Percentiles rank a stretch among this genome's conserved stretches.
Evolutionary conservation across 495 filamentous ascomycete species (phyloP).

Genomic region (Zalerion maritima): DNA sequence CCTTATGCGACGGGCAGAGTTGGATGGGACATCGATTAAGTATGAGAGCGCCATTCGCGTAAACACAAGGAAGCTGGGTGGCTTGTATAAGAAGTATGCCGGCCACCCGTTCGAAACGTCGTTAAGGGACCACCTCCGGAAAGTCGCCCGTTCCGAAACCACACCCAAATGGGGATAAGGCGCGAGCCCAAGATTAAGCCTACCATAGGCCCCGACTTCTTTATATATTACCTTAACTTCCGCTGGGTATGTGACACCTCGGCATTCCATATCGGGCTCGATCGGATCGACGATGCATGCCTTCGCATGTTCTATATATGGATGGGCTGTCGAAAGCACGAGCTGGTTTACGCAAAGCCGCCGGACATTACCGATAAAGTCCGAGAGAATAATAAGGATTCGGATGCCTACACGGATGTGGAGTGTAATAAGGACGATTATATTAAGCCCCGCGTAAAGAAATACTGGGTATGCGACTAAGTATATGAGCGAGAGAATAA

Average conservation of each 20-base stretch:
- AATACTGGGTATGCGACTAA: slow-evolving; percentile 5
- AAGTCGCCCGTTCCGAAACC: slow-evolving; percentile 3
- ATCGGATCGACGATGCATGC: slow-evolving; percentile 9
- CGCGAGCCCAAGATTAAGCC: slow-evolving; percentile 8
- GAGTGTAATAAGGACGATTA: too few relatives aligned
- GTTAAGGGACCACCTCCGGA: slow-evolving; percentile 8
- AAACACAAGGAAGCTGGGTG: slow-evolving; percentile 6
- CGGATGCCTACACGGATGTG: slow-evolving; percentile 7
- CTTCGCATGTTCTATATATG: slow-evolving; percentile 8
- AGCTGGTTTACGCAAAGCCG: slow-evolving; percentile 9
- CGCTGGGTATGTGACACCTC: slow-evolving; percentile 7
- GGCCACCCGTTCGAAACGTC: slow-evolving; percentile 2
- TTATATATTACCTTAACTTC: slow-evolving; percentile 6
- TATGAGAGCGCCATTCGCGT: slow-evolving; percentile 6
- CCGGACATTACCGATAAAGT: slow-evolving; percentile 3
- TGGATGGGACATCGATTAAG: slow-evolving; percentile 4
- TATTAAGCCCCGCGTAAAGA: slow-evolving; percentile 2
- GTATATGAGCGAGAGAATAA: slow-evolving; percentile 2
- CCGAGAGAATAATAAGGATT: slow-evolving; percentile 5
- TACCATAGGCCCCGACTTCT: slow-evolving; percentile 8
- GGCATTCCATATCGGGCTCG: slow-evolving; percentile 6
- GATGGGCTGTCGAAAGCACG: slow-evolving; percentile 8
- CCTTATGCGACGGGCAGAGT: slow-evolving; percentile 7
- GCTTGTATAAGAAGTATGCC: slow-evolving; percentile 9
- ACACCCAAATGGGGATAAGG: slow-evolving; percentile 7